Percentiles rank a stretch among this genome's conserved stretches.
These are phyloP conservation scores for Gillenia trifoliata DNA, from an alignment of 306 rosid genomes.

Conservation along the genomic window DNA sequence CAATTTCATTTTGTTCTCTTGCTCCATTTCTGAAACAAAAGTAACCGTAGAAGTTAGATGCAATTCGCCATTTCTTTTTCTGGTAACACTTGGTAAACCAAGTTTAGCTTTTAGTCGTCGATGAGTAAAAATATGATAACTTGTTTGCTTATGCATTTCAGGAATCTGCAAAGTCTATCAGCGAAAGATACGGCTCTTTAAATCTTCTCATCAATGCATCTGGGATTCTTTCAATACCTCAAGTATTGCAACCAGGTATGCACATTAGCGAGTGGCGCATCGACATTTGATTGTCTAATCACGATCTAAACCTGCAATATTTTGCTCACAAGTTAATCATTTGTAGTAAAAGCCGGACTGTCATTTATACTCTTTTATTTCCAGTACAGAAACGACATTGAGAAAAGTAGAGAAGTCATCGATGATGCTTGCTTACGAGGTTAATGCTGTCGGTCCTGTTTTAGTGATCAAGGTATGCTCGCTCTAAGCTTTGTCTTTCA, in stretches of 20 bases:
- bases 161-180: conserved; percentile 72
- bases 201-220: conserved; percentile 90
- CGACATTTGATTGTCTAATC: neutral
- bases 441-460: conserved; percentile 89
- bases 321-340: conserved; percentile 1
- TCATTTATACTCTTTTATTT: conserved; percentile 21
- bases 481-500: neutral
- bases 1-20: neutral
- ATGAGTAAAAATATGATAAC: neutral
- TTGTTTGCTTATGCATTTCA: conserved; percentile 29
- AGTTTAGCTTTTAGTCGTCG: neutral
- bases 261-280: neutral
- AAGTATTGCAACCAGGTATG: conserved; percentile 76
- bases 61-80: neutral
- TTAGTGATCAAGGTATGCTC: conserved; percentile 79
- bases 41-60: conserved; percentile 3
- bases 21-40: neutral
- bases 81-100: neutral
- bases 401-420: conserved; percentile 79
- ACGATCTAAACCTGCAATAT: neutral
- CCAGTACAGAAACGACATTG: conserved; percentile 78
- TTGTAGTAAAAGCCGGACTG: conserved; percentile 1
- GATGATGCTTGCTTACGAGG: conserved; percentile 73
- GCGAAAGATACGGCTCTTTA: conserved; percentile 63
- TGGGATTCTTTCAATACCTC: conserved; percentile 84